These are phyloP conservation scores for Aspergillus kassunensis DNA, from an alignment of 495 filamentous ascomycete species.

Conservation along the genomic window DNA sequence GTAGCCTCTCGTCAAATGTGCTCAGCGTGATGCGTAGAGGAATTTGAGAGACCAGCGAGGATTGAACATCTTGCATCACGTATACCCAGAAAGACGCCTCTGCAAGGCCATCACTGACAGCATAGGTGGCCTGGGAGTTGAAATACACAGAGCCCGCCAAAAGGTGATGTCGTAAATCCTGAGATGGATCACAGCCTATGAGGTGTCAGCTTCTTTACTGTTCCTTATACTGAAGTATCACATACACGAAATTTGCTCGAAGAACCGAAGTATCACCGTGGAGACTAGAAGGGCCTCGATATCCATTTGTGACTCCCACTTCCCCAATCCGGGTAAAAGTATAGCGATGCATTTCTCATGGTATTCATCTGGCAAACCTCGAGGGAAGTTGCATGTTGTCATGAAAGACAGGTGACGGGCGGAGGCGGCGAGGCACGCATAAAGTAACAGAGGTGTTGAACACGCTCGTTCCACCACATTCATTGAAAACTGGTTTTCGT, in stretches of 20 bases:
- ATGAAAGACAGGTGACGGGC: conserved; percentile 40
- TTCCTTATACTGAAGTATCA: neutral
- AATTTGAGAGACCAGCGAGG: conserved; percentile 36
- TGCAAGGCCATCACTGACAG: conserved; percentile 34
- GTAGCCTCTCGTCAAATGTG: conserved; percentile 35
- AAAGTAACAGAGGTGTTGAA: conserved; percentile 32
- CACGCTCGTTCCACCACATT: conserved; percentile 35
- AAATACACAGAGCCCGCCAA: conserved; percentile 44
- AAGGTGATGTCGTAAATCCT: conserved; percentile 38
- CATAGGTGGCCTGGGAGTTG: conserved; percentile 38
- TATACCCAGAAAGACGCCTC: conserved; percentile 44
- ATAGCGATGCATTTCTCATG: conserved; percentile 43
- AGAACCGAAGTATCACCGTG: conserved; percentile 41
- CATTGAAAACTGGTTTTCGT: conserved; percentile 32
- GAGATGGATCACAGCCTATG: conserved; percentile 33
- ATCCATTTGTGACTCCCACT: conserved; percentile 30
- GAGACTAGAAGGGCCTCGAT: conserved; percentile 41
- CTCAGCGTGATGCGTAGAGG: conserved; percentile 34
- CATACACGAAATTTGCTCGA: conserved; percentile 42
- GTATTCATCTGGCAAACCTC: conserved; percentile 35
- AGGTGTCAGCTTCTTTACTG: neutral
- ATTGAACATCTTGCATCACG: conserved; percentile 43
- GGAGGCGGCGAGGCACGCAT: conserved; percentile 40
- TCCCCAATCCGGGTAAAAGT: conserved; percentile 36
- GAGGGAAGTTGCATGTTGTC: conserved; percentile 28